Evolutionary conservation across 768 basidiomycete species (phyloP), one percentile per base, ranked within the genome.

Genomic region (Rhodotorula sphaerocarpa): DNA sequence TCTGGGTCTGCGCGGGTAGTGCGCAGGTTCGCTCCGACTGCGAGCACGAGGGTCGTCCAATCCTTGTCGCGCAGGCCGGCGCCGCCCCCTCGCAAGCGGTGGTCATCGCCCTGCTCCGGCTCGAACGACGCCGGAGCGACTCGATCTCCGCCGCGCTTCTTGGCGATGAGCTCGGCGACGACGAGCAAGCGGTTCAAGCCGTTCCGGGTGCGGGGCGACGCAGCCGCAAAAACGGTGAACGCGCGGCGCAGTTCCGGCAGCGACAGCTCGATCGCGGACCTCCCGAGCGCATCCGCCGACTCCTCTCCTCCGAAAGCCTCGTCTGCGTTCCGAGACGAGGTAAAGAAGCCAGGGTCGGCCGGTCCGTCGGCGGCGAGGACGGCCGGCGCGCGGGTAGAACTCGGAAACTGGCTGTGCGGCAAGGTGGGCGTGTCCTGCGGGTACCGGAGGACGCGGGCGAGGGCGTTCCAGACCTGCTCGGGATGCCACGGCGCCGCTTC

Each of bases 21-120:
- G 16, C 67, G 46, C 51, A 65, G 28, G 4, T 18, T 31, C 18
- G 39, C 41, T 7, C 48, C 67, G 14, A 58, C 60, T 30, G 62
- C 59, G n/a, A 44, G 27, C 16, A 69, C 30, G 30, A 69, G 42
- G 44, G 47, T 21, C 7, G 33, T 25, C 67, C 67, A 69, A 9
- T 65, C 57, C 28, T 43, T 21, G 23, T 48, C 50, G 16, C 23
- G 69, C 33, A 75, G 65, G 2, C 72, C 72, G 7, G 71, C 66
- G 20, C 73, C 70, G 34, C 70, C 71, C 15, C 74, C 73, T 12
- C 70, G 67, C 48, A 73, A 65, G 31, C 5, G 18, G 16, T 3
- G 20, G 20, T 5, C 75, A 12, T 71, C 74, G 33, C 70, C 67
- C 18, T 43, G 27, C 5, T 23, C 47, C 9, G 20, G 25, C 18